phyloP scores from a whole-genome alignment of 2,329 filamentous ascomycete genomes.

The Lachnellula cervina region DNA sequence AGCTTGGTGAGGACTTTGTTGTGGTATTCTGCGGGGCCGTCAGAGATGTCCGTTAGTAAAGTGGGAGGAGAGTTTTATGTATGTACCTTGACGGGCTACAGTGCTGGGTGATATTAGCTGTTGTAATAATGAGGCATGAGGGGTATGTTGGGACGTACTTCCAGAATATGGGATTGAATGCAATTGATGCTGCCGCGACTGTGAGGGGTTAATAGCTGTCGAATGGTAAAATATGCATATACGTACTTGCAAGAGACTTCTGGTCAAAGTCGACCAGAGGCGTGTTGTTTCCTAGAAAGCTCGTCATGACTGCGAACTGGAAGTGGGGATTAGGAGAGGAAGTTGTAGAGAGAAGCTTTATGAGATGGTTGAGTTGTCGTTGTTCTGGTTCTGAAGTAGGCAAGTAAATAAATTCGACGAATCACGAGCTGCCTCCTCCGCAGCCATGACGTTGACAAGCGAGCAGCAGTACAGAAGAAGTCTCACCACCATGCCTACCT shows the following conservation, averaged over 20 bases:
- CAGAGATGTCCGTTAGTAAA: slow-evolving; percentile 11
- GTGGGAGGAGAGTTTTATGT: slow-evolving; percentile 5
- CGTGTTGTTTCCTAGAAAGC: slow-evolving; percentile 22
- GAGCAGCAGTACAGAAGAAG: not conserved
- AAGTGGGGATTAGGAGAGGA: not conserved
- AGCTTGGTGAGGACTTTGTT: slow-evolving; percentile 84
- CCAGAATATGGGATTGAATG: slow-evolving; percentile 99
- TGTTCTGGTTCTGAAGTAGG: slow-evolving; percentile 1
- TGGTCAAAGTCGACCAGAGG: slow-evolving; percentile 57
- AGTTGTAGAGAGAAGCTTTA: not conserved
- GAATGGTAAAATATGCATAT: slow-evolving; percentile 2
- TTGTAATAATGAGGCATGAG: not conserved
- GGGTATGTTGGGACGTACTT: slow-evolving; percentile 62
- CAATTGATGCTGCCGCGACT: slow-evolving; percentile 79
- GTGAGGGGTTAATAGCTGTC: slow-evolving; percentile 17
- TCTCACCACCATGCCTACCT: too few relatives aligned
- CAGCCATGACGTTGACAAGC: slow-evolving; percentile 21
- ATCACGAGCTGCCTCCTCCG: slow-evolving; percentile 18
- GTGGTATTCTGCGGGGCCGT: slow-evolving; percentile 67
- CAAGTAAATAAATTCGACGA: slow-evolving; percentile 7
- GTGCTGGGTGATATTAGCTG: slow-evolving; percentile 51
- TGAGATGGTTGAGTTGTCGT: not conserved
- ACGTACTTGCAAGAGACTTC: slow-evolving; percentile 60
- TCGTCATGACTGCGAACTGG: slow-evolving; percentile 22
- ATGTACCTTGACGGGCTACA: slow-evolving; percentile 72